A percentile compares a stretch with the other conserved stretches of the same genome.
phyloP scores from a whole-genome alignment of 768 basidiomycete genomes.

The Xerocomus brunneocitrinus region DNA sequence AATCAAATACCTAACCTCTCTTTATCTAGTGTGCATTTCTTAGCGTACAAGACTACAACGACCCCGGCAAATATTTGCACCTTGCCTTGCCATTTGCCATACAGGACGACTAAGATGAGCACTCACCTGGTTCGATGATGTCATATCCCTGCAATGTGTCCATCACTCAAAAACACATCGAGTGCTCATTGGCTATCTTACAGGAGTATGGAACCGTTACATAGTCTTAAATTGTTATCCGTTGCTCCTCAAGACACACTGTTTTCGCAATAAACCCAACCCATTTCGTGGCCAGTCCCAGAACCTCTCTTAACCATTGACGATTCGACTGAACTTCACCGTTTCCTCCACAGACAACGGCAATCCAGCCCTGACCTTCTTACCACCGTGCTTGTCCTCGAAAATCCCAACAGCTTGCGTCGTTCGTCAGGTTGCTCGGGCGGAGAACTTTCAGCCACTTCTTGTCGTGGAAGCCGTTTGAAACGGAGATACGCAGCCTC shows the following conservation, averaged over 20 bases:
- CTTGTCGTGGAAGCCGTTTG: slow-evolving; percentile 13
- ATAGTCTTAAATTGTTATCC: background rate
- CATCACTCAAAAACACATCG: too few species aligned
- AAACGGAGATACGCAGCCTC: slow-evolving; percentile 32
- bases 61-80: too few species aligned
- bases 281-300: slow-evolving; percentile 39
- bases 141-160: too few species aligned
- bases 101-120: too few species aligned
- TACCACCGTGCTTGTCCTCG: slow-evolving; percentile 22
- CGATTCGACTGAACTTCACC: slow-evolving; percentile 8
- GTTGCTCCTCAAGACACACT: background rate
- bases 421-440: slow-evolving; percentile 21
- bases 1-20: too few species aligned
- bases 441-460: slow-evolving; percentile 25
- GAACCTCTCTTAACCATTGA: slow-evolving; percentile 13
- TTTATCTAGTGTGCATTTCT: too few species aligned
- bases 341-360: slow-evolving; percentile 10
- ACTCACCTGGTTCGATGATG: too few species aligned
- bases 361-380: slow-evolving; percentile 3
- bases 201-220: too few species aligned
- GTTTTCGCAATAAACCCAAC: slow-evolving; percentile 33
- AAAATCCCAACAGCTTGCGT: slow-evolving; percentile 25
- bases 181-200: too few species aligned
- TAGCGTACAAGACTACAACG: too few species aligned
- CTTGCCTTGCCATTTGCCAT: too few species aligned